Percentiles rank a stretch among this genome's conserved stretches.
These are phyloP conservation scores for Parietichytrium sp. DNA, from an alignment of 108 stramenopile species.

Conservation along the genomic window DNA sequence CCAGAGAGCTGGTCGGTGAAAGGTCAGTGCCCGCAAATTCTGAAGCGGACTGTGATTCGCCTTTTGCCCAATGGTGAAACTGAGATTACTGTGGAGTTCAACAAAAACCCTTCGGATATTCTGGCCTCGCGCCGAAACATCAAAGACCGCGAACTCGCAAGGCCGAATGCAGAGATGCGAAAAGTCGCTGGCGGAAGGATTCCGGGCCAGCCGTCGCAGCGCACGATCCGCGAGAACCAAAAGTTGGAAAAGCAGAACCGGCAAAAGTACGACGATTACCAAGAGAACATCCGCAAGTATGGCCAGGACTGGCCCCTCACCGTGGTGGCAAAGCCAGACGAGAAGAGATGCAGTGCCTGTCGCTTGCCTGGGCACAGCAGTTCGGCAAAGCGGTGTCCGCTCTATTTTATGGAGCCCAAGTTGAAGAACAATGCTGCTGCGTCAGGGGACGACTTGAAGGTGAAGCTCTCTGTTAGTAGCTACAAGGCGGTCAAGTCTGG, in stretches of 20 bases:
- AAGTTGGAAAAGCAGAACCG: not conserved
- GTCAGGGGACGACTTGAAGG: not conserved
- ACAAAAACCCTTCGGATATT: not conserved
- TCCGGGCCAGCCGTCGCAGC: too few relatives aligned
- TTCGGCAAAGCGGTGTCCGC: not conserved
- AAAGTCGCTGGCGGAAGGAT: not conserved
- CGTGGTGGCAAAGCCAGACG: not conserved
- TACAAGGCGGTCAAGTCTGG: not conserved
- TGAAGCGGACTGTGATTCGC: slow-evolving; percentile 23
- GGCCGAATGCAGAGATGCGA: not conserved
- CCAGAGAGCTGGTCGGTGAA: not conserved
- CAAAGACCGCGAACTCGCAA: not conserved
- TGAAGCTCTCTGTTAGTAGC: not conserved
- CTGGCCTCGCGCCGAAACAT: not conserved
- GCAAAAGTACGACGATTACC: slow-evolving; percentile 2
- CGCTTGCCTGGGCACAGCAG: not conserved
- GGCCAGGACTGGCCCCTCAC: slow-evolving; percentile 1
- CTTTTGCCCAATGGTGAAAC: slow-evolving; percentile 15
- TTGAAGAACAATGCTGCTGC: not conserved
- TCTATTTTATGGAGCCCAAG: not conserved
- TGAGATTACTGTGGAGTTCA: slow-evolving; percentile 10
- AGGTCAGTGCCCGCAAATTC: not conserved
- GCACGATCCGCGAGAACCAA: not conserved
- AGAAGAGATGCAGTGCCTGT: slow-evolving; percentile 13
- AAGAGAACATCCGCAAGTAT: not conserved